Percentiles rank a stretch among this genome's conserved stretches.
These are phyloP conservation scores for Lathyrus oleraceus DNA, from an alignment of 306 rosid genomes.

Conservation along the genomic window DNA sequence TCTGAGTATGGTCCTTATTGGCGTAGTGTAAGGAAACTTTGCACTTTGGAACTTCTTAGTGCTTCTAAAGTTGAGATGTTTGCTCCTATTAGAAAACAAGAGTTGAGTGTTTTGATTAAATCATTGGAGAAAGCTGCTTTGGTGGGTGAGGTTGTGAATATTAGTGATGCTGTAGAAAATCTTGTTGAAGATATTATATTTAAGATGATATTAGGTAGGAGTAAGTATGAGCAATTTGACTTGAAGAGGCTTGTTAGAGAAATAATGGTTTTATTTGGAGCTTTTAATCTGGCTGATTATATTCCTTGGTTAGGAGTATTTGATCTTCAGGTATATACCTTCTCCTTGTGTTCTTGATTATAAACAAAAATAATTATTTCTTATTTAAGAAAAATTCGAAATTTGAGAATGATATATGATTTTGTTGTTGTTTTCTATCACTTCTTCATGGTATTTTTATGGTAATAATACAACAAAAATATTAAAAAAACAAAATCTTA, in stretches of 20 bases:
- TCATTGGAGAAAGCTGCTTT: background rate
- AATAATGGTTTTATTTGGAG: background rate
- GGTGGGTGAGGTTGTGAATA: background rate
- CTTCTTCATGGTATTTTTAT: too few species aligned
- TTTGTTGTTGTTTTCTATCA: too few species aligned
- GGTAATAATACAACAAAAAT: too few species aligned
- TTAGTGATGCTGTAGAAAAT: constrained; percentile 7
- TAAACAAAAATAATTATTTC: too few species aligned
- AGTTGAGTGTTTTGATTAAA: background rate
- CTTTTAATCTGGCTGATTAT: constrained; percentile 31
- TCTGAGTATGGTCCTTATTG: background rate
- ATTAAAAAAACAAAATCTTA: too few species aligned
- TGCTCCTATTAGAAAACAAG: constrained; percentile 13
- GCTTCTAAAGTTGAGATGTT: constrained; percentile 19
- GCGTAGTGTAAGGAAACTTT: constrained; percentile 35
- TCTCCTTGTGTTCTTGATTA: too few species aligned
- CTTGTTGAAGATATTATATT: background rate
- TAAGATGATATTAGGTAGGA: constrained; percentile 21
- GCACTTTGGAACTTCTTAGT: constrained; percentile 27
- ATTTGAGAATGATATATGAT: too few species aligned
- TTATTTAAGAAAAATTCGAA: too few species aligned
- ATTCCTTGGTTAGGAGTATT: constrained; percentile 12
- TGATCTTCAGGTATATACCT: constrained; percentile 30
- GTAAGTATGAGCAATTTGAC: constrained; percentile 13
- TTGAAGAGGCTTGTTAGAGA: constrained; percentile 8